Base-by-base conservation (phyloP, 257 asterid species). In the Lithospermum erythrorhizon region DNA sequence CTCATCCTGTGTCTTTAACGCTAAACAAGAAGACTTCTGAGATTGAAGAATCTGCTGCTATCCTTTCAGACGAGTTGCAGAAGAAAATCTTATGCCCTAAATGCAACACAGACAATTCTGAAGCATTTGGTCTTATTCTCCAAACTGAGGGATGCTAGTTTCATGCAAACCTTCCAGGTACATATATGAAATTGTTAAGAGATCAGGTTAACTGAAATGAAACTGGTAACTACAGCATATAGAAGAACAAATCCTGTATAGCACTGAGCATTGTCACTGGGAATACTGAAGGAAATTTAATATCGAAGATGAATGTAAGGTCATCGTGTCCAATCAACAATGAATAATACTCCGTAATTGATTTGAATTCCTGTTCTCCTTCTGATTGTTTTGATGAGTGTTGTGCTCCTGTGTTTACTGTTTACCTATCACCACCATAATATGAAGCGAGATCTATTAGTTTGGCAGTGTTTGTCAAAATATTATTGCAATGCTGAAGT, bases 31-130 rank as follows among this genome's bases (percentile, higher is more conserved):
- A 69, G 89, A 76, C 78, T 53, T 62, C 86, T 64, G 86, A 68
- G 65, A 69, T 68, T 76, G 97, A 88, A 76, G 83, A 67, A 30
- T 66, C 48, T 25, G 77, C 67, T 70, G 83, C 94, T 68, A 78
- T 82, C 67, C 74, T 78, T 35, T 80, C 84, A 20, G 89, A 83
- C 72, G 80, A 93, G 73, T 78, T 89, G 77, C 98, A 86, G 70
- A 79, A 72, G 83, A 86, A 79, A 58, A 75, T 68, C 49, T 29
- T 68, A 53, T 84, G 95, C 65, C 94, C 95, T 51, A 68, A 52
- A 37, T 89, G 96, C 64, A 77, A 78, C 65, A 75, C 32, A 72
- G 90, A 84, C 90, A 86, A 88, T 68, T 75, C 90, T 35, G 90
- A 77, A 59, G 81, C 77, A 73, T 65, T 80, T 58, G 65, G 80